These are phyloP conservation scores for Penicillium paxilli DNA, from an alignment of 495 filamentous ascomycete genomes.

Conservation along the genomic window DNA sequence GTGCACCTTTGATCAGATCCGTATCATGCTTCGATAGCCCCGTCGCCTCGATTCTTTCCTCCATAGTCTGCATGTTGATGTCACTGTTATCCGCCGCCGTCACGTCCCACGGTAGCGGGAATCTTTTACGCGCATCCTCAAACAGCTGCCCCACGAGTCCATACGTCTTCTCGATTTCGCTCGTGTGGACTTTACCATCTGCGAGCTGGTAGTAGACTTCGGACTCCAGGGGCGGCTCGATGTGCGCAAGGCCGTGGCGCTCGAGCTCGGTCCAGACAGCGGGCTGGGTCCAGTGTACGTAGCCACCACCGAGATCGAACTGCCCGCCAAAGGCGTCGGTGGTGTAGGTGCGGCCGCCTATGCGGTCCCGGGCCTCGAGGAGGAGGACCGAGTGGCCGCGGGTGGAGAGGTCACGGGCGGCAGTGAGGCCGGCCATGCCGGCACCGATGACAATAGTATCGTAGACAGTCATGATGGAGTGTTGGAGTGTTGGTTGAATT, in stretches of 20 bases:
- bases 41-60: neutral
- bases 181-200: too few species aligned
- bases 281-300: constrained; percentile 2
- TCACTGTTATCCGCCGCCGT: neutral
- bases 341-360: neutral
- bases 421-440: neutral
- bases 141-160: neutral
- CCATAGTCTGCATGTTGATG: neutral
- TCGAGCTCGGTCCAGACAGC: neutral
- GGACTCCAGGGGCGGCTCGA: too few species aligned
- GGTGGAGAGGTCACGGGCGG: neutral
- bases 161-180: too few species aligned
- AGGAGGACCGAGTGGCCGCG: neutral
- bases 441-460: neutral
- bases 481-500: too few species aligned
- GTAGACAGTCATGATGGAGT: too few species aligned
- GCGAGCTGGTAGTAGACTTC: too few species aligned
- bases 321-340: neutral
- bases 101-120: neutral
- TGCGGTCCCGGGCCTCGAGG: neutral
- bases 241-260: neutral
- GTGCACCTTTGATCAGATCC: neutral
- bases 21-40: neutral
- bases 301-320: neutral
- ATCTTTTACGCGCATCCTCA: neutral